A percentile compares a stretch with the other conserved stretches of the same genome.
phyloP scores from a whole-genome alignment of 495 filamentous ascomycete genomes.

The Ramalina intermedia region DNA sequence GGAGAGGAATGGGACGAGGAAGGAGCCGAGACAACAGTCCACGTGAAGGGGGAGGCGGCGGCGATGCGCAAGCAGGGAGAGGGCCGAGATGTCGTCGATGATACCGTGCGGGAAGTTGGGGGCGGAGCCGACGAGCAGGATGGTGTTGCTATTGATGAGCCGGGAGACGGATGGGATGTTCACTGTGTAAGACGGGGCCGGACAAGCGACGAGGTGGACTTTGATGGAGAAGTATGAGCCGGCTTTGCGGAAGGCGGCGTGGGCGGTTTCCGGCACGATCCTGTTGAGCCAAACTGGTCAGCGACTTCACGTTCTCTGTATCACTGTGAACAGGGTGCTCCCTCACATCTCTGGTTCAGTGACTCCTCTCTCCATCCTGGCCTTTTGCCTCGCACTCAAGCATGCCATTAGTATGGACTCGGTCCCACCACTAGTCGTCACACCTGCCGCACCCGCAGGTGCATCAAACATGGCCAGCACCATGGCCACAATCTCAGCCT shows the following conservation, averaged over 20 bases:
- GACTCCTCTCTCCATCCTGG: conserved; percentile 64
- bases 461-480: conserved; percentile 83
- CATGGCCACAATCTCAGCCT: conserved; percentile 96
- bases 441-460: conserved; percentile 69
- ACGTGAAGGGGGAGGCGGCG: conserved; percentile 81
- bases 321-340: neutral
- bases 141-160: conserved; percentile 90
- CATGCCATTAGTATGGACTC: conserved; percentile 95
- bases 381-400: conserved; percentile 78
- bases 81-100: conserved; percentile 78
- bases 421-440: conserved; percentile 84
- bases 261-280: conserved; percentile 87
- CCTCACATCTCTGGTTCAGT: conserved; percentile 88
- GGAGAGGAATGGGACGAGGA: conserved; percentile 81
- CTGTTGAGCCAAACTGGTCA: conserved; percentile 25
- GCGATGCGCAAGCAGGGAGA: conserved; percentile 71
- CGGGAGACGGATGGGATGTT: conserved; percentile 60
- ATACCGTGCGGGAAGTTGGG: conserved; percentile 98
- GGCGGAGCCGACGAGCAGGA: conserved; percentile 86
- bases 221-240: conserved; percentile 91
- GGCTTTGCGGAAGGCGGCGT: conserved; percentile 94
- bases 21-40: conserved; percentile 93
- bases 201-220: conserved; percentile 77
- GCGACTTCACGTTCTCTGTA: neutral
- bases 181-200: conserved; percentile 72